Evolutionary conservation across 192 early-diverging fungal species (phyloP).

Genomic region (Mortierella alpina): DNA sequence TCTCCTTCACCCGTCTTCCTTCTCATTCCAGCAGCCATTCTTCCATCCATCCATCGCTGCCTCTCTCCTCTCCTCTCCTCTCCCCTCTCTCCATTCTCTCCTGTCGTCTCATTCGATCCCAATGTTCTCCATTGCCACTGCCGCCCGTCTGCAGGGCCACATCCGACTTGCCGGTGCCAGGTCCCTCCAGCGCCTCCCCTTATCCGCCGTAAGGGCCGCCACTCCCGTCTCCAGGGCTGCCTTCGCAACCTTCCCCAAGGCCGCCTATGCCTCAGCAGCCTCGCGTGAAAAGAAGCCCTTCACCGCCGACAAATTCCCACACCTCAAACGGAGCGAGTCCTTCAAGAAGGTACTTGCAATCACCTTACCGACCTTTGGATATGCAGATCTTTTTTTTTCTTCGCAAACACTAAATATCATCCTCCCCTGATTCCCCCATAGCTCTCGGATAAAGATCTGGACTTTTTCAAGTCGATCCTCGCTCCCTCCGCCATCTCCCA

Average conservation of each 20-base stretch:
- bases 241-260: conserved; percentile 24
- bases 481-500: conserved; percentile 57
- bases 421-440: background rate
- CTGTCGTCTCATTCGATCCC: background rate
- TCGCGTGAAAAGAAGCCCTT: conserved; percentile 16
- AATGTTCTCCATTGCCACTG: conserved; percentile 3
- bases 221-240: background rate
- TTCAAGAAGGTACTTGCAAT: conserved; percentile 42
- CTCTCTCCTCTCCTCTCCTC: background rate
- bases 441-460: conserved; percentile 70
- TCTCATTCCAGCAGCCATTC: background rate
- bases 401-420: background rate
- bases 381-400: background rate
- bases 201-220: background rate
- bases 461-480: conserved; percentile 70
- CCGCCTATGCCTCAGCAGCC: conserved; percentile 15
- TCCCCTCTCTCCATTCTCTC: background rate
- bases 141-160: conserved; percentile 12
- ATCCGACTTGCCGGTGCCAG: conserved; percentile 5
- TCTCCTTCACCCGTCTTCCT: background rate
- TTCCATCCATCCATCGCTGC: background rate
- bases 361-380: background rate
- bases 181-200: background rate
- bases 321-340: conserved; percentile 54
- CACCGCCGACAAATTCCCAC: conserved; percentile 64